Base-by-base conservation (phyloP, 2,329 filamentous ascomycete genomes). In the Dactylonectria macrodidyma region DNA sequence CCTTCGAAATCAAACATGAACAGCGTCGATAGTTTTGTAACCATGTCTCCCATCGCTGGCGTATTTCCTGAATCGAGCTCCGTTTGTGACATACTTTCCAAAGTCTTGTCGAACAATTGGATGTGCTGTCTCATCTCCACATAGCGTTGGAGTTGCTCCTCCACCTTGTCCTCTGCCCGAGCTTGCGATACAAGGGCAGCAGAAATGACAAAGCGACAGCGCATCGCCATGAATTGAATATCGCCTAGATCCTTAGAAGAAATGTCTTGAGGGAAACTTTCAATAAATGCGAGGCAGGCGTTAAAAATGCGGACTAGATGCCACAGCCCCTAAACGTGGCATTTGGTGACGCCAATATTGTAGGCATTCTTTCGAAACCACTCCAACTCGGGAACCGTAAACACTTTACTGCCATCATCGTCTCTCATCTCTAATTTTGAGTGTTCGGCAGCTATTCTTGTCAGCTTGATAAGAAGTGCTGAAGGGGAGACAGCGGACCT, bases 291-390 rank as follows among this genome's bases (percentile, higher is more conserved):
- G 41, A 90, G 81, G 67, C 88, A 91, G 33, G 83, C 82, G 5
- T 77, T 78, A 55, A 91, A 80, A 26, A 97, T 84, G 3, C 87
- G 83, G 3, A 91, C 76, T 0, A 91, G 83, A 56, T 85, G 79
- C 6, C 79, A 77, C 1, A 90, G 84, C 26, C 87, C 78, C 85
- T 92, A 91, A 1, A 65, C 70, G 3, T 87, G 83, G 2, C 85
- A 84, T 71, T 91, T 84, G 67, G 90, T 89, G 5, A 95, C 80
- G 0, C 90, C 91, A 7, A 95, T 79, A 71, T 96, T 97, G 82
- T 97, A 97, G 1, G 92, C 87, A 70, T 93, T 95, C 69, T 91
- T 91, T 44, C 91, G 92, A 77, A 97, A 95, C 94, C 94, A 97
- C 72, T 95, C 88, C 3, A 97, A 84, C 73, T 97, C 94, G 3